Conservation (phyloP, 2,329 filamentous ascomycete species). For the Fusarium sp. region DNA sequence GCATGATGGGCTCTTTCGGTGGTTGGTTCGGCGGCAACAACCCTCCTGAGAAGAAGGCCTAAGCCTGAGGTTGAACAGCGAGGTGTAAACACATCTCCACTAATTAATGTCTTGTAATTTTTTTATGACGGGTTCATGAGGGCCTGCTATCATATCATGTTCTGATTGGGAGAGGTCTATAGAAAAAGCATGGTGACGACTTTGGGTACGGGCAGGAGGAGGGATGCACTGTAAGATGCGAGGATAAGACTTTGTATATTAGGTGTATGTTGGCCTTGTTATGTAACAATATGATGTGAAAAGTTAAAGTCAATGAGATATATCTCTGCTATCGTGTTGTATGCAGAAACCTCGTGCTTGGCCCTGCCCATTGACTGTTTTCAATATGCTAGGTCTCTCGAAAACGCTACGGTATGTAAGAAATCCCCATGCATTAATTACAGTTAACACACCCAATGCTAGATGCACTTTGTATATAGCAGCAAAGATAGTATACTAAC, state of each 20-base stretch:
- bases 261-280: slow-evolving; percentile 27
- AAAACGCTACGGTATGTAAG: no score
- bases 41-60: slow-evolving; percentile 43
- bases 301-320: background rate
- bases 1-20: slow-evolving; percentile 82
- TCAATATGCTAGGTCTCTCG: no score
- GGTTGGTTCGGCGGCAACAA: slow-evolving; percentile 44
- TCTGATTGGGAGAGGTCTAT: slow-evolving; percentile 33
- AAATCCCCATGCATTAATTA: no score
- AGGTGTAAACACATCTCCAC: slow-evolving; percentile 45
- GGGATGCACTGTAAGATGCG: slow-evolving; percentile 32
- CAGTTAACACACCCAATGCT: no score
- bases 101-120: slow-evolving; percentile 48
- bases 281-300: slow-evolving; percentile 35
- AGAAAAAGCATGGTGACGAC: slow-evolving; percentile 36
- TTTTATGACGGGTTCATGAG: slow-evolving; percentile 15
- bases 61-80: slow-evolving; percentile 3
- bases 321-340: background rate
- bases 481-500: no score
- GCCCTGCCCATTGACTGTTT: no score
- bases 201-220: slow-evolving; percentile 6
- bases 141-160: slow-evolving; percentile 23
- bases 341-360: background rate
- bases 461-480: no score
- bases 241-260: slow-evolving; percentile 34